Conservation (phyloP, 1,284 basidiomycete species). For the Heliocybe sulcata region DNA sequence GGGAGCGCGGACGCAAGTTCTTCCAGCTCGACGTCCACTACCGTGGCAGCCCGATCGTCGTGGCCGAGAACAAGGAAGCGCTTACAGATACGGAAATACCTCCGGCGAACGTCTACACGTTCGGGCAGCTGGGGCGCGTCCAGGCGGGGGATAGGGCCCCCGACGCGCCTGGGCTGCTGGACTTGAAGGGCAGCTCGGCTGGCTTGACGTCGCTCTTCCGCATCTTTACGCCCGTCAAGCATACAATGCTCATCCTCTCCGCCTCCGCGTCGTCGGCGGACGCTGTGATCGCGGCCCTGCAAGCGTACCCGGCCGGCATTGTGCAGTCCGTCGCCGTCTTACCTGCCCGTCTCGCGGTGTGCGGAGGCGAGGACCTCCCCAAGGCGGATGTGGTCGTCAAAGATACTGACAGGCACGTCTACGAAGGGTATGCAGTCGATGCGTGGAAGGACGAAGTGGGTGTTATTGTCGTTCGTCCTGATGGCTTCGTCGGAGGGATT, state of each 20-base stretch:
- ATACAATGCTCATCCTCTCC: slow-evolving; percentile 25
- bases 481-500: slow-evolving; percentile 5
- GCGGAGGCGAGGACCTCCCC: background rate
- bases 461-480: slow-evolving; percentile 6
- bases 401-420: background rate
- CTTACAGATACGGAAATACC: background rate
- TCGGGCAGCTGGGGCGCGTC: background rate
- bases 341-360: background rate
- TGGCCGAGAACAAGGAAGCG: slow-evolving; percentile 2
- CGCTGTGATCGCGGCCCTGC: background rate
- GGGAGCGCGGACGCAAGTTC: background rate
- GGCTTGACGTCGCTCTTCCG: slow-evolving; percentile 8
- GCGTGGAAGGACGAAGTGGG: background rate
- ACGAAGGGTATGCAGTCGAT: background rate
- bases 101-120: background rate
- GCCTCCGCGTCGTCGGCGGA: background rate
- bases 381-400: background rate
- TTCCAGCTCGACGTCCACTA: slow-evolving; percentile 6
- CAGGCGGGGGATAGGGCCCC: slow-evolving; percentile 11
- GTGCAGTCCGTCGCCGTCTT: background rate
- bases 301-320: background rate
- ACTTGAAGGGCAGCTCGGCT: background rate
- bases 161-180: slow-evolving; percentile 6
- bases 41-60: slow-evolving; percentile 6
- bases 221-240: slow-evolving; percentile 9